Conservation (phyloP, 176 grass and related monocot species). For the Oryza brachyantha region DNA sequence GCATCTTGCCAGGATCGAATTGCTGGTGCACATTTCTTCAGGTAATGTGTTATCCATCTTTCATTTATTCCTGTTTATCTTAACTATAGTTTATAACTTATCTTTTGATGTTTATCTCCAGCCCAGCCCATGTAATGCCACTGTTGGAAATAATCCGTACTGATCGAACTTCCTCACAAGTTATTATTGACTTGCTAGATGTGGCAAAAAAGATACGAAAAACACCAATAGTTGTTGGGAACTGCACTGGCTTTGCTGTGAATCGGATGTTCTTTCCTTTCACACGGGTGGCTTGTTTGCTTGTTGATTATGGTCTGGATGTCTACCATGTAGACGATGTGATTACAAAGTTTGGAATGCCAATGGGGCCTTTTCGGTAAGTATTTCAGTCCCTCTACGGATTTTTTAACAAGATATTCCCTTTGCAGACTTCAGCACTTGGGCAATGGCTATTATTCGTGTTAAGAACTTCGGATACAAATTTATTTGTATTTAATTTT, state of each 20-base stretch:
- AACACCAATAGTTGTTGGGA: conserved; percentile 80
- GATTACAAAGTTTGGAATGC: conserved; percentile 82
- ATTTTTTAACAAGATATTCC: not conserved
- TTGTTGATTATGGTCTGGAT: conserved; percentile 79
- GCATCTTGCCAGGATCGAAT: conserved; percentile 68
- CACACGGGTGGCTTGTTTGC: conserved; percentile 50
- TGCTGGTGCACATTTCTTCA: conserved; percentile 82
- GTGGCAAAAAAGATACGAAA: conserved; percentile 74
- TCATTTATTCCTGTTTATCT: conserved; percentile 13
- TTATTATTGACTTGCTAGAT: conserved; percentile 68
- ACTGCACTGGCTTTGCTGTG: conserved; percentile 73
- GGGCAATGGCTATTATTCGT: not conserved
- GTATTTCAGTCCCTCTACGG: not conserved
- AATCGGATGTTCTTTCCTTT: conserved; percentile 94
- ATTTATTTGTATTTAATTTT: not conserved
- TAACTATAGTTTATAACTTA: conserved; percentile 21
- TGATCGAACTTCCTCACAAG: conserved; percentile 59
- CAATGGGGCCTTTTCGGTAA: conserved; percentile 92
- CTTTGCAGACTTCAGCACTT: not conserved
- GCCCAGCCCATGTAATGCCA: conserved; percentile 79
- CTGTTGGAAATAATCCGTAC: conserved; percentile 93
- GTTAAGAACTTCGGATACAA: not conserved
- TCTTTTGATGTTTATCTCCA: conserved; percentile 33
- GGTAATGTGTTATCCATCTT: conserved; percentile 45
- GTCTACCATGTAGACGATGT: conserved; percentile 64